Base-by-base conservation (phyloP, 2,329 filamentous ascomycete genomes). In the Fusarium lateritium region DNA sequence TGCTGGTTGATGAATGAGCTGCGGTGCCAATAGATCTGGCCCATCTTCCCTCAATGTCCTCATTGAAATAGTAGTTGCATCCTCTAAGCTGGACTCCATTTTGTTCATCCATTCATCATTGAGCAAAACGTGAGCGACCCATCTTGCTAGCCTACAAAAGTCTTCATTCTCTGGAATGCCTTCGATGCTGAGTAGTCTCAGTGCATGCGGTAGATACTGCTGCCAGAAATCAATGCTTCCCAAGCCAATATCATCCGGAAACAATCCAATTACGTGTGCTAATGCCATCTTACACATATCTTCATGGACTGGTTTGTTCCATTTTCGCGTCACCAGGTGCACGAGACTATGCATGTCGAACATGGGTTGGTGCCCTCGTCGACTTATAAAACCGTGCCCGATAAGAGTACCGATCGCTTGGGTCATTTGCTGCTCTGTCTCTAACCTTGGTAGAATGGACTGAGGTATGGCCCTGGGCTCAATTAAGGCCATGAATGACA, bases 401-500 rank as follows among this genome's bases (percentile, higher is more conserved):
- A 68, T 73, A 0, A 82, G 70, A 10, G 69, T 76, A 5, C 79
- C 76, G 17, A 82, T 73, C 0, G 78, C 77, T 10, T 65, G 6
- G 17, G 68, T 61, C 65, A 73, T 58, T 34, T 73, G 50, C 40
- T 73, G 68, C 15, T 74, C 34, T 2, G 69, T 68, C 10, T 52
- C 44, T 0, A 22, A 36, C 2, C 3, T 5, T 1, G 81, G 80
- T 5, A 80, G 64, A 1, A 84, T 66, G 1, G 78, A 77, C 56
- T 59, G 69, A 17, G 82, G 79, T 28, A 84, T 81, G 0, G 76
- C 76, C 61, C 79, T 80, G 2, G 78, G 75, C 62, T 82, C 78
- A 47, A 85, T 78, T 39, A 73, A 81, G 4, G 79, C 79, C 34
- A 84, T 76, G 57, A 84, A 83, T 1, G 72, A 77, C 1, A 85